Evolutionary conservation across 2,329 filamentous ascomycete species (phyloP), one percentile per base, ranked within the genome.

Genomic region (Thielaviopsis ethacetica): DNA sequence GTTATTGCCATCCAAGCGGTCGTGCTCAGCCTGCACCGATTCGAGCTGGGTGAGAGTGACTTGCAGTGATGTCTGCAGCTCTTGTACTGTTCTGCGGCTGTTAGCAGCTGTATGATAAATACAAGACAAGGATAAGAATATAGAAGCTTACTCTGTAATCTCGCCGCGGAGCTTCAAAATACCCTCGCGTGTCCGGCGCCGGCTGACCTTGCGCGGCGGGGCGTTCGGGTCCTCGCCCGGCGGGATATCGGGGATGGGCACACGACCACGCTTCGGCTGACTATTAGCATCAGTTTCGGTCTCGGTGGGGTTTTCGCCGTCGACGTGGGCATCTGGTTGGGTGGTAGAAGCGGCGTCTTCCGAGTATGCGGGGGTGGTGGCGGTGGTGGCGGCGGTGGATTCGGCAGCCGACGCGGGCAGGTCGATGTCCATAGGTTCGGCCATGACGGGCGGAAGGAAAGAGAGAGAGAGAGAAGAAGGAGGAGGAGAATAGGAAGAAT

Each of bases 1-100:
- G 77, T 98, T 98, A 71, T 96, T 91, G 70, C 81, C 93, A 71
- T 97, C 91, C 58, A 98, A 82, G 72, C 95, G 96, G 73, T 96
- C 89, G 68, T 98, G 91, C 68, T 97, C 91, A 65, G 87, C 85
- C 71, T 90, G 88, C 63, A 97, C 91, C 30, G 88, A 88, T 68
- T 98, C 93, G 69, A 97, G 94, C 56, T 90, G 86, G 71, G 95
- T 88, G 64, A 95, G 89, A 51, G 97, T 86, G 63, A 86, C 88
- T 62, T 94, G 78, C 38, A 98, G 81, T 27, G 89, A 95, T 58
- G 90, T 88, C 71, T 98, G 93, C 27, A 97, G 76, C 53, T 83
- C 81, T 70, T 89, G 88, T 61, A 91, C 91, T 73, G 96, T 90
- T 70, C 91, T 95, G 67, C 13, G n/a, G 22, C 21, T 47, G 27